Conservation (phyloP, 257 asterid genomes). For the Gentiana straminea region DNA sequence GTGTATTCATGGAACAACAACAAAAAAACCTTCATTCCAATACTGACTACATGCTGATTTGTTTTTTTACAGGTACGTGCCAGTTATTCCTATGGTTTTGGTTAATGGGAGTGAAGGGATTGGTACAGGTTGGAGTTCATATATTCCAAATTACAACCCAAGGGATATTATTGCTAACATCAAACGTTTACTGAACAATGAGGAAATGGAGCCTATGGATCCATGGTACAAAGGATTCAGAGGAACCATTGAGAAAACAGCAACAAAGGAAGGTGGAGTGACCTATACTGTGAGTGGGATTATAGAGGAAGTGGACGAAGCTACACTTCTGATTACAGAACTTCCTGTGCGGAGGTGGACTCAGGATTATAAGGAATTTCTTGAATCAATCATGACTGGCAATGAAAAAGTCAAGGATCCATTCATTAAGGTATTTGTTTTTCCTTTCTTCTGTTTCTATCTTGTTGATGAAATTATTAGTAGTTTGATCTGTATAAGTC, state of each 20-base stretch:
- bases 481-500: conserved; percentile 1
- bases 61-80: conserved; percentile 53
- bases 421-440: conserved; percentile 53
- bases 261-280: conserved; percentile 50
- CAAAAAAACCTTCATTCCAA: not conserved
- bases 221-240: conserved; percentile 93
- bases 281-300: conserved; percentile 64
- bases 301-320: conserved; percentile 64
- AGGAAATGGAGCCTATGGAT: conserved; percentile 66
- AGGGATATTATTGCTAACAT: conserved; percentile 69
- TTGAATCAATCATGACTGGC: conserved; percentile 63
- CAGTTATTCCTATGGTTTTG: conserved; percentile 77
- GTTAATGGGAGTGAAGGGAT: conserved; percentile 99
- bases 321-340: conserved; percentile 51
- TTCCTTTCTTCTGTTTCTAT: not conserved
- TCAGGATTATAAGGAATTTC: conserved; percentile 81
- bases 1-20: not conserved
- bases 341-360: conserved; percentile 93
- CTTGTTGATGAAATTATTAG: not conserved
- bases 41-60: conserved; percentile 8
- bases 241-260: conserved; percentile 65
- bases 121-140: conserved; percentile 98
- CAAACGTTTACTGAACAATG: conserved; percentile 61
- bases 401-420: conserved; percentile 71
- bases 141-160: conserved; percentile 80